Conservation (phyloP, 1,284 basidiomycete species). For the Naganishia sp. region DNA sequence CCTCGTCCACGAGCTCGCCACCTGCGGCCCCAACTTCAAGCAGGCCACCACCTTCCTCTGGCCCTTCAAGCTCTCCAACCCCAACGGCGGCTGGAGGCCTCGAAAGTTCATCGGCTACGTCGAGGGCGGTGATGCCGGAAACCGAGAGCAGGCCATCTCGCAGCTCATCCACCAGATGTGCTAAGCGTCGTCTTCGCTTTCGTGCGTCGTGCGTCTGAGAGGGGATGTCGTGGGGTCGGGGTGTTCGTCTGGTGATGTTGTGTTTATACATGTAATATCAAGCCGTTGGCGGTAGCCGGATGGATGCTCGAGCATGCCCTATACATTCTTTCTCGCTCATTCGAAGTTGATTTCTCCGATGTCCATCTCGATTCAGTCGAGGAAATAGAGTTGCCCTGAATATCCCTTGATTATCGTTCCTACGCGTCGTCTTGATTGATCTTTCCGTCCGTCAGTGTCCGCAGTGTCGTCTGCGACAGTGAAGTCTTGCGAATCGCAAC, state of each 20-base stretch:
- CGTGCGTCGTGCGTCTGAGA: background rate
- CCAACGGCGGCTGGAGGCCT: constrained; percentile 94
- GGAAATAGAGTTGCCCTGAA: too few relatives aligned
- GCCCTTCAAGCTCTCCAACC: constrained; percentile 99
- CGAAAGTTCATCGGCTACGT: constrained; percentile 96
- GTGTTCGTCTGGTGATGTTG: constrained; percentile 6
- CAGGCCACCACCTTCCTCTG: constrained; percentile 96
- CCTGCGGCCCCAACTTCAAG: constrained; percentile 98
- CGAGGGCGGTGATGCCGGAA: constrained; percentile 88
- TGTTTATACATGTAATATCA: constrained; percentile 24
- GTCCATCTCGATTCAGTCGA: too few relatives aligned
- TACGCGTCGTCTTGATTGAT: too few relatives aligned
- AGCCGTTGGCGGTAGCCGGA: background rate
- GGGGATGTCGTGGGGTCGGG: background rate
- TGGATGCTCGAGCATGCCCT: background rate
- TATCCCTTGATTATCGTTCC: too few relatives aligned
- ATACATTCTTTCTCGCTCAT: constrained; percentile 19
- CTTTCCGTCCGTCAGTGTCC: too few relatives aligned
- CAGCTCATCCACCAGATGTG: constrained; percentile 97
- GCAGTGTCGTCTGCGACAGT: too few relatives aligned
- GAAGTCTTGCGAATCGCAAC: too few relatives aligned
- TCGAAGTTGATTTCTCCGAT: too few relatives aligned
- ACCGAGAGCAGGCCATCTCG: constrained; percentile 96
- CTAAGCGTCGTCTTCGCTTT: constrained; percentile 54
- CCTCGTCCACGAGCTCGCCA: constrained; percentile 95